Base-by-base conservation (phyloP, 2,329 filamentous ascomycete genomes). In the Pseudogymnoascus sp. region DNA sequence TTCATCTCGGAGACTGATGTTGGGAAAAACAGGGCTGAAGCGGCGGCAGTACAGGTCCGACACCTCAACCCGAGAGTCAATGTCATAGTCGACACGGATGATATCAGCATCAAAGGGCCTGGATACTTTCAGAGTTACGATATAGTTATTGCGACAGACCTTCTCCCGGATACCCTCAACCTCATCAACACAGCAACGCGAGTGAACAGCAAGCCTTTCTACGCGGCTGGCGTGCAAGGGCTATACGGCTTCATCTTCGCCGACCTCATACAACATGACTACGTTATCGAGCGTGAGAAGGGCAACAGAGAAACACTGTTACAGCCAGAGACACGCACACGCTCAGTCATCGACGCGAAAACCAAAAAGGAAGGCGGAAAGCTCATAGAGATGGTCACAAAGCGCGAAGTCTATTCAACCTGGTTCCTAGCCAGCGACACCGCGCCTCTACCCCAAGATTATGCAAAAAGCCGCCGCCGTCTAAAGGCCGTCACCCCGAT, bases 171-270 rank as follows among this genome's bases (percentile, higher is more conserved):
- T 64, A 86, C 86, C 0, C 83, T 96, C 66, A 86, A 86, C 67
- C 83, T 85, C 64, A 89, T 97, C 77, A 97, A 97, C 77, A 90
- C 90, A 21, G 88, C 90, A 29, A 93, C 92, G 42, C 88, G 93
- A 57, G 78, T 96, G 39, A 86, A 88, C 66, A 83, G 85, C 67
- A 85, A 86, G 59, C 87, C 92, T 10, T 97, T 97, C 75, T 99
- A 99, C 76, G 91, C 91, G 8, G 90, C 92, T 37, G 88, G 87
- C 61, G 85, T 89, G 2, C 91, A 97, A 73, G 95, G 95, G 60
- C 83, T 96, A 73, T 97, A 96, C 74, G 95, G 95, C 63, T 99
- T 91, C 78, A 89, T 96, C 68, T 99, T 99, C 74, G 89, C 90
- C 64, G 95, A 99, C 74, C 82, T 99, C 21, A 91, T 96, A 69